A percentile compares a stretch with the other conserved stretches of the same genome.
These are phyloP conservation scores for Thelephora aurantiotincta DNA, from an alignment of 768 basidiomycete species.

Conservation along the genomic window DNA sequence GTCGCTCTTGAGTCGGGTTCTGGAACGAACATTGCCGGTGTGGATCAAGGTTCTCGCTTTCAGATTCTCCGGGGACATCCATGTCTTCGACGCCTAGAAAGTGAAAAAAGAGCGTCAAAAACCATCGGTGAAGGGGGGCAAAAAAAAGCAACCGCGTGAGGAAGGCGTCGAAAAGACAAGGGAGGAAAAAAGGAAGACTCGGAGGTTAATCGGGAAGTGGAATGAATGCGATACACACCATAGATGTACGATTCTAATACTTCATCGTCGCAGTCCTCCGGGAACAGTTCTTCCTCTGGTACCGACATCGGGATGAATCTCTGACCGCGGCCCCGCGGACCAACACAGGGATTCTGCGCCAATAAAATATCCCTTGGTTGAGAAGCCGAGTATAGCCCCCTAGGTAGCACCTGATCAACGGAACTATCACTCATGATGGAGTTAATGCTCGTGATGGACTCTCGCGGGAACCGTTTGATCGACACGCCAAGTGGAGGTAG, in stretches of 20 bases:
- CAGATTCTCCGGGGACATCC: constrained; percentile 2
- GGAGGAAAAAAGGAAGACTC: no score
- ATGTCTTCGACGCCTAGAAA: constrained; percentile 4
- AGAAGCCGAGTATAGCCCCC: constrained; percentile 8
- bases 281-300: constrained; percentile 9
- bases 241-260: constrained; percentile 27
- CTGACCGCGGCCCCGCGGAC: constrained; percentile 8
- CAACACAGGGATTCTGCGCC: constrained; percentile 9
- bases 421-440: constrained; percentile 17
- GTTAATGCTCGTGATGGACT: constrained; percentile 16
- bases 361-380: constrained; percentile 6
- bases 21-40: constrained; percentile 9
- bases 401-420: constrained; percentile 16
- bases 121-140: no score
- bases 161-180: no score
- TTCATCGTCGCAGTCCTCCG: constrained; percentile 17
- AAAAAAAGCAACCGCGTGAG: no score
- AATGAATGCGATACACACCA: constrained; percentile 12
- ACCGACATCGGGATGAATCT: constrained; percentile 5
- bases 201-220: background rate
- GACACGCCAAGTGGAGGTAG: background rate
- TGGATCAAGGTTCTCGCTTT: background rate
- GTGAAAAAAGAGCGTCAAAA: background rate
- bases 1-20: constrained; percentile 15
- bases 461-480: constrained; percentile 3